A percentile compares a stretch with the other conserved stretches of the same genome.
These are phyloP conservation scores for Phytophthora pistaciae DNA, from an alignment of 352 stramenopile genomes.

Conservation along the genomic window DNA sequence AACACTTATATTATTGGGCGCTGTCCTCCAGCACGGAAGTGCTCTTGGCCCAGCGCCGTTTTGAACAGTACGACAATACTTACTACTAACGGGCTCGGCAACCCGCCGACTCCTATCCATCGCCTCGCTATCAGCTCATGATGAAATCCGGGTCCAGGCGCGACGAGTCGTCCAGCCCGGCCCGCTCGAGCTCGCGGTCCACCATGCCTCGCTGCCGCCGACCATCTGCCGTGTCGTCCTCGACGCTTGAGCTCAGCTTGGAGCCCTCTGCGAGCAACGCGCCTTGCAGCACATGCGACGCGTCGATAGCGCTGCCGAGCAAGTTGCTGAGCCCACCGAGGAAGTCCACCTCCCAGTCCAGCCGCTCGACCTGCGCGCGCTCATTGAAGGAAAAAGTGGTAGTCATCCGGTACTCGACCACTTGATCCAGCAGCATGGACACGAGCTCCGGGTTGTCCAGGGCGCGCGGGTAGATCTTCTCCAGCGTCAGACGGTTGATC, in stretches of 20 bases:
- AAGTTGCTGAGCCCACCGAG: slow-evolving; percentile 43
- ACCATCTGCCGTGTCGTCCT: slow-evolving; percentile 33
- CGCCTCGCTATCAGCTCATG: slow-evolving; percentile 3
- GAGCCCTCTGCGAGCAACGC: slow-evolving; percentile 40
- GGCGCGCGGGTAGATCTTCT: slow-evolving; percentile 55
- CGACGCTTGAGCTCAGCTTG: slow-evolving; percentile 35
- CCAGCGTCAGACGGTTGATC: slow-evolving; percentile 48
- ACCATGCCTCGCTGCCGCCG: slow-evolving; percentile 27
- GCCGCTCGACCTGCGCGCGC: slow-evolving; percentile 46
- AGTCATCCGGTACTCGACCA: slow-evolving; percentile 48
- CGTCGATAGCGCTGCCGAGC: slow-evolving; percentile 37
- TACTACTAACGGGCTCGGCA: not conserved
- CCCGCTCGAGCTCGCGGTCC: slow-evolving; percentile 17
- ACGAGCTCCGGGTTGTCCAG: slow-evolving; percentile 51
- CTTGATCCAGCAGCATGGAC: slow-evolving; percentile 38
- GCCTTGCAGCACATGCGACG: slow-evolving; percentile 34
- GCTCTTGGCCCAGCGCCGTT: too few relatives aligned
- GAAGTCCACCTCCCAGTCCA: slow-evolving; percentile 58
- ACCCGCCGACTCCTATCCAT: not conserved
- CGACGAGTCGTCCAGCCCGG: not conserved
- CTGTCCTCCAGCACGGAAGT: not conserved
- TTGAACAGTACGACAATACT: not conserved
- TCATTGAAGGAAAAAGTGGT: slow-evolving; percentile 59
- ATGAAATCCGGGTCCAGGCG: slow-evolving; percentile 13
- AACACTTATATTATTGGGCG: not conserved